Conservation (phyloP, 2,329 filamentous ascomycete genomes). For the Fusarium sp. region DNA sequence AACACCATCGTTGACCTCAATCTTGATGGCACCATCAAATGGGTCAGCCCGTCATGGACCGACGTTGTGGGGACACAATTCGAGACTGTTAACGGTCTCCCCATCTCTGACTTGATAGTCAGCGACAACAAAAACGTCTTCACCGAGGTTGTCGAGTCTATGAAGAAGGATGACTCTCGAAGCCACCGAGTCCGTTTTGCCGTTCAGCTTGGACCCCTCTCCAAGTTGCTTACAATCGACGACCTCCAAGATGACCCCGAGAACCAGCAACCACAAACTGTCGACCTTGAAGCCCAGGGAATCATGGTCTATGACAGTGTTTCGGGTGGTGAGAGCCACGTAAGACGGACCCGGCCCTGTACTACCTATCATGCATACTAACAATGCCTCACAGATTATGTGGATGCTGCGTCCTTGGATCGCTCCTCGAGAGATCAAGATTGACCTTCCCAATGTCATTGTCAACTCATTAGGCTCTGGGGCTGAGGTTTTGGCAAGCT, state of each 20-base stretch:
- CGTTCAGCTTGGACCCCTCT: slow-evolving; percentile 75
- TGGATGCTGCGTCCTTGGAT: slow-evolving; percentile 98
- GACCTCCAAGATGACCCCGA: slow-evolving; percentile 53
- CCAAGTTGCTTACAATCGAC: slow-evolving; percentile 68
- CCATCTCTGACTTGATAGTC: slow-evolving; percentile 84
- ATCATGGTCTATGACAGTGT: slow-evolving; percentile 97
- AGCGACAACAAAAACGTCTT: slow-evolving; percentile 84
- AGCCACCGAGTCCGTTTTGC: slow-evolving; percentile 91
- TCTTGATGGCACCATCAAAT: slow-evolving; percentile 89
- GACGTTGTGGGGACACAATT: slow-evolving; percentile 88
- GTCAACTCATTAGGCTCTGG: slow-evolving; percentile 95
- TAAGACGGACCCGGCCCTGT: slow-evolving; percentile 62
- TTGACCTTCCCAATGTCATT: slow-evolving; percentile 88
- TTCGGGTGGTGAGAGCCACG: slow-evolving; percentile 89
- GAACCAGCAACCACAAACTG: slow-evolving; percentile 55
- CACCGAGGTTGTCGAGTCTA: slow-evolving; percentile 83
- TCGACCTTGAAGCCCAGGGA: slow-evolving; percentile 93
- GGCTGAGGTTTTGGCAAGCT: slow-evolving; percentile 92
- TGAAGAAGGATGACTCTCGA: slow-evolving; percentile 92
- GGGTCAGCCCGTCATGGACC: slow-evolving; percentile 96
- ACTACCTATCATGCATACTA: slow-evolving; percentile 35
- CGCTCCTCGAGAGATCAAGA: slow-evolving; percentile 90
- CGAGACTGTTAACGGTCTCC: slow-evolving; percentile 78
- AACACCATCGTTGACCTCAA: slow-evolving; percentile 97
- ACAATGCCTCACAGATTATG: slow-evolving; percentile 78